A percentile compares a stretch with the other conserved stretches of the same genome.
These are phyloP conservation scores for Rhynchospora breviuscula DNA, from an alignment of 176 grass and related monocot species.

Conservation along the genomic window DNA sequence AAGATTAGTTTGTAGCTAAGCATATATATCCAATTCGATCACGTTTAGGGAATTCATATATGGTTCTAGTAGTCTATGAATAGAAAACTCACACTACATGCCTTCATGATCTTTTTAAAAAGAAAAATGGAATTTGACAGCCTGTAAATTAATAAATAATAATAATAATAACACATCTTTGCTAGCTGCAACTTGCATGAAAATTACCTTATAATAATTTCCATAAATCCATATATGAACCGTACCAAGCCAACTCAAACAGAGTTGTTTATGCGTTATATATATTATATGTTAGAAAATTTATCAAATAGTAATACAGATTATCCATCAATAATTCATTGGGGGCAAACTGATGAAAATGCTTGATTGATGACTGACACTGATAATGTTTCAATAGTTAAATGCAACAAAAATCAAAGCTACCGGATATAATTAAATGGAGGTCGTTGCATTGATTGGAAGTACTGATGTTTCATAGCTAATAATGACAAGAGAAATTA, in stretches of 20 bases:
- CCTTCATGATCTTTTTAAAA: not conserved
- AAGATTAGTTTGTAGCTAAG: not conserved
- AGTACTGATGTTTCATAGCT: not conserved
- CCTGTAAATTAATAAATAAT: not conserved
- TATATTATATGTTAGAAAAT: not conserved
- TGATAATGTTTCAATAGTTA: not conserved
- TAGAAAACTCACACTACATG: not conserved
- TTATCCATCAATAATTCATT: not conserved
- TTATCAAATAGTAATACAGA: not conserved
- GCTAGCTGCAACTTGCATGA: not conserved
- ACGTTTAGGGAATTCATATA: no score
- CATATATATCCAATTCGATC: not conserved
- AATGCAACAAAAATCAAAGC: not conserved
- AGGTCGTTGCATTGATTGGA: slow-evolving; percentile 13
- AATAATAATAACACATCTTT: not conserved
- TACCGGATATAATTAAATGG: not conserved
- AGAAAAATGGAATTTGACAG: not conserved
- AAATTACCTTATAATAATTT: not conserved
- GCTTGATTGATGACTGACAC: not conserved
- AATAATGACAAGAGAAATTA: slow-evolving; percentile 4
- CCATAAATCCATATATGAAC: not conserved
- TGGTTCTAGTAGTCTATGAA: not conserved
- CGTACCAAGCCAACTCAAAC: not conserved
- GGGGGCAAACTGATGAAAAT: not conserved
- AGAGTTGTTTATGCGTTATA: not conserved